These are phyloP conservation scores for Botrytis cinerea DNA, from an alignment of 2,329 filamentous ascomycete species.

Conservation along the genomic window DNA sequence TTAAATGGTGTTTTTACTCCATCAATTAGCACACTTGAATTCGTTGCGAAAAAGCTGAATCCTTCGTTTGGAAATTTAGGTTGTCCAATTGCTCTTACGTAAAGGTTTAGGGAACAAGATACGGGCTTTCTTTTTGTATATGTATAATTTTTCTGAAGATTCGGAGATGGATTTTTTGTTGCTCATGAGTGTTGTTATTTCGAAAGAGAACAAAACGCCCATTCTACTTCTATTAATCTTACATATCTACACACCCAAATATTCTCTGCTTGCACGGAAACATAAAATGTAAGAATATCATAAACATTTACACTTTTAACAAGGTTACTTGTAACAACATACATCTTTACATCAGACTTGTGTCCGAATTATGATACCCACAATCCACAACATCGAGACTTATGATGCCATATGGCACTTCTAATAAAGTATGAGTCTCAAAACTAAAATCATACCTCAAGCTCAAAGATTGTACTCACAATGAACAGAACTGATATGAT, in stretches of 20 bases:
- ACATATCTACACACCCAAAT: neutral
- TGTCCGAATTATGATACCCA: neutral
- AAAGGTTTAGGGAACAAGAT: neutral
- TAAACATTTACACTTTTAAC: neutral
- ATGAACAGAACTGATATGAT: accelerated
- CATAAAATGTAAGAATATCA: neutral
- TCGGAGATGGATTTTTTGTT: neutral
- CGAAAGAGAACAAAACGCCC: neutral
- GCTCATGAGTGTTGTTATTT: neutral
- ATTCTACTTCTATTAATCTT: neutral
- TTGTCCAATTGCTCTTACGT: neutral
- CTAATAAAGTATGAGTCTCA: neutral
- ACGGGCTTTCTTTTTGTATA: neutral
- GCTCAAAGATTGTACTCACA: neutral
- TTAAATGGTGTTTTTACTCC: neutral
- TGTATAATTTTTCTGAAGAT: neutral
- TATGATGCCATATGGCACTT: neutral
- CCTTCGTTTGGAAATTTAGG: neutral
- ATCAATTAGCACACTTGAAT: neutral
- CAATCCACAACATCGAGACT: neutral
- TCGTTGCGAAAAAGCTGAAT: neutral
- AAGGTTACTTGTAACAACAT: accelerated
- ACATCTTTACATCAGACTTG: no score
- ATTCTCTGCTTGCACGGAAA: neutral
- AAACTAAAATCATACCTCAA: neutral